Evolutionary conservation across 306 rosid genomes (phyloP).

Genomic region (Prunus padus): DNA sequence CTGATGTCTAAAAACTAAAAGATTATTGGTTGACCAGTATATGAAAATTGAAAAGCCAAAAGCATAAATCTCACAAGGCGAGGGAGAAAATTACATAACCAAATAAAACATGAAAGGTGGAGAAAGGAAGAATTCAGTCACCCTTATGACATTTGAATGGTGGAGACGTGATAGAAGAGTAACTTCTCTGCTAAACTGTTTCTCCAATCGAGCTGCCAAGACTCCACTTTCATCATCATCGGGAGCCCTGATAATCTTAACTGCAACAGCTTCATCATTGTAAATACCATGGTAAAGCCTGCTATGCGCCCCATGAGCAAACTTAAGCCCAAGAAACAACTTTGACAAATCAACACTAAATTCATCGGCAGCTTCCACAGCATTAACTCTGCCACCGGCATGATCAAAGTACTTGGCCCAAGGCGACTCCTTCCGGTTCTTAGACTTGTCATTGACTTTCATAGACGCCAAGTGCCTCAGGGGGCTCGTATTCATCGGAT

Average conservation of each 20-base stretch:
- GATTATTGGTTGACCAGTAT: neutral
- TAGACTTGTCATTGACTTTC: slow-evolving; percentile 45
- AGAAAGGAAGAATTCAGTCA: slow-evolving; percentile 26
- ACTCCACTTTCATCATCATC: slow-evolving; percentile 73
- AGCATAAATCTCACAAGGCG: neutral
- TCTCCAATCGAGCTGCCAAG: slow-evolving; percentile 68
- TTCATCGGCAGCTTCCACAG: slow-evolving; percentile 72
- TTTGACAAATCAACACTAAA: slow-evolving; percentile 74
- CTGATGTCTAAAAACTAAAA: neutral
- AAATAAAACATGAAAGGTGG: neutral
- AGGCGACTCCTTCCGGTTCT: slow-evolving; percentile 50
- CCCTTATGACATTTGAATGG: slow-evolving; percentile 83
- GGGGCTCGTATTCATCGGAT: slow-evolving; percentile 39
- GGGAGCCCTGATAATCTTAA: slow-evolving; percentile 70
- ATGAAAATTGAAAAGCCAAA: neutral
- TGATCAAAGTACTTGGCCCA: slow-evolving; percentile 78
- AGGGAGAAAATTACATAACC: neutral
- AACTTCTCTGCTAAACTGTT: slow-evolving; percentile 76
- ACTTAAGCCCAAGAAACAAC: slow-evolving; percentile 75
- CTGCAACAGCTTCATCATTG: slow-evolving; percentile 71
- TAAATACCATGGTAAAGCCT: slow-evolving; percentile 88
- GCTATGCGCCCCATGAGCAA: slow-evolving; percentile 98
- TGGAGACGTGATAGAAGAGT: slow-evolving; percentile 74
- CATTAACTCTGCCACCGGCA: slow-evolving; percentile 67
- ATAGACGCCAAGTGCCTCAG: slow-evolving; percentile 37